Conservation (phyloP, 345 rosid species). For the Orychophragmus violaceus region DNA sequence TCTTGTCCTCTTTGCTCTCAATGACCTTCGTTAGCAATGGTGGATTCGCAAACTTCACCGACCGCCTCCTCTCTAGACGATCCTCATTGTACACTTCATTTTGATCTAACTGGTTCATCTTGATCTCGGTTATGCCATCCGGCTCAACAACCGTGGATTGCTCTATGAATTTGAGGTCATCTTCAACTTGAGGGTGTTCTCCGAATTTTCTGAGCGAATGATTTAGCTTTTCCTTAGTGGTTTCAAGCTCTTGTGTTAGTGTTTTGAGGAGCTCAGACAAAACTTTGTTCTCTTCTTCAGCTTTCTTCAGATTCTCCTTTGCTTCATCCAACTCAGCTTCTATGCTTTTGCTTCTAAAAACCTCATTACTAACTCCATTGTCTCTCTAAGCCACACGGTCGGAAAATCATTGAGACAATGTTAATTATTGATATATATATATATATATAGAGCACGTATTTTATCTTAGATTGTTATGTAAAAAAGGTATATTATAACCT, state of each 20-base stretch:
- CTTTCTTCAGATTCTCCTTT: slow-evolving; percentile 41
- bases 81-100: slow-evolving; percentile 9
- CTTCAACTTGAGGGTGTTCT: slow-evolving; percentile 29
- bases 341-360: slow-evolving; percentile 26
- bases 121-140: slow-evolving; percentile 18
- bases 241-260: slow-evolving; percentile 49
- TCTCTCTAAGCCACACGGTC: background rate
- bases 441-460: too few relatives aligned
- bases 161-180: slow-evolving; percentile 53
- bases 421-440: background rate
- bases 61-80: slow-evolving; percentile 51
- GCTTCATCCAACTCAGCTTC: slow-evolving; percentile 60
- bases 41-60: slow-evolving; percentile 64
- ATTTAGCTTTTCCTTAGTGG: slow-evolving; percentile 41
- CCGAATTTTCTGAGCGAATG: background rate
- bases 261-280: slow-evolving; percentile 32
- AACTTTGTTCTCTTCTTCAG: slow-evolving; percentile 45
- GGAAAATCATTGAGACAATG: background rate
- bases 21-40: slow-evolving; percentile 43
- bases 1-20: slow-evolving; percentile 29
- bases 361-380: slow-evolving; percentile 13
- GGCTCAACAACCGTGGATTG: slow-evolving; percentile 19
- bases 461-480: background rate
- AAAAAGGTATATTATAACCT: slow-evolving; percentile 23
- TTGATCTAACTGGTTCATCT: slow-evolving; percentile 15